Base-by-base conservation (phyloP, 2,329 filamentous ascomycete species). In the Beauveria sp. region DNA sequence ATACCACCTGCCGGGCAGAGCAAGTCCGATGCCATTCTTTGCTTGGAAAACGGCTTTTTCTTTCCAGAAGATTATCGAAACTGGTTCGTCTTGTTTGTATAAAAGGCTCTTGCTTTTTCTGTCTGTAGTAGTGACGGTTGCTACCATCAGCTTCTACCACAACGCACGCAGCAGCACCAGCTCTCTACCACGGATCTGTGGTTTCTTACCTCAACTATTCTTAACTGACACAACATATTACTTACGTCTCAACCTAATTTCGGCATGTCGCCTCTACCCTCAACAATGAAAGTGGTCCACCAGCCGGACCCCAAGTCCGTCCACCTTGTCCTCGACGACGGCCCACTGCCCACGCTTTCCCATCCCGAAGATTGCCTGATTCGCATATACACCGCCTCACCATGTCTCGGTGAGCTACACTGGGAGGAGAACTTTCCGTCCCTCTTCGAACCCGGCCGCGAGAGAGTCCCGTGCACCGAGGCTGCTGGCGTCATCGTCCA, bases 391-490 rank as follows among this genome's bases (percentile, higher is more conserved):
- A 68, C 72, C 22, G 73, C 72, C 1, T 64, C 72, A 16, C 70
- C 71, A 7, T 72, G 70, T 61, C 66, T 71, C 52, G 67, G 69
- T 37, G 72, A 72, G 64, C 68, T 75, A 20, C 62, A 62, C 52
- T 76, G 73, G 73, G 66, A 64, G 24, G n/a, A 54, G 51, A 62
- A 63, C 47, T 67, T 64, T 30, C 66, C 68, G 1, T 50, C 55
- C 4, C 43, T 66, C n/a, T 69, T 68, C 50, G 61, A 64, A 1
- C 40, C 65, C 2, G 62, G 64, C 41, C 66, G 66, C 34, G 65
- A 69, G 51, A 68, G 68, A n/a, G 67, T 74, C 12, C 71, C 72
- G 4, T 68, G 75, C 62, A 73, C 74, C 40, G 76, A 78, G 64
- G 65, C 75, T 30, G 68, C 74, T 5, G 76, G 76, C 3, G 68